Evolutionary conservation across 768 basidiomycete species (phyloP).

Genomic region (Termitomyces sp.): DNA sequence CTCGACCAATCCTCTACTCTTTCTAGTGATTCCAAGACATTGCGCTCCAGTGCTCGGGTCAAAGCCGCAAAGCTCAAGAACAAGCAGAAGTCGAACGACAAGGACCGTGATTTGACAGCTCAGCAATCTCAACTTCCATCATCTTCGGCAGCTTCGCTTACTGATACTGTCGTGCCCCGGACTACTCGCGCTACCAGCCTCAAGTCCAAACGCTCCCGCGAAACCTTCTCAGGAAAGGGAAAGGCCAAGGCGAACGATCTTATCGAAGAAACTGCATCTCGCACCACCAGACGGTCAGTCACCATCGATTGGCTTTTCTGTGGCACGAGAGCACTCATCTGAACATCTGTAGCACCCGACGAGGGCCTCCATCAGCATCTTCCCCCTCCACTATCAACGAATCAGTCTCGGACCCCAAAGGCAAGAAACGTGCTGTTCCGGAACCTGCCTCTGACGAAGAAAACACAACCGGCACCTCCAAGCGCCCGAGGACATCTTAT

Average conservation of each 20-base stretch:
- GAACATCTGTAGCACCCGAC: conserved; percentile 45
- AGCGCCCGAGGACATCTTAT: conserved; percentile 62
- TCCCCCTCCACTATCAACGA: conserved; percentile 67
- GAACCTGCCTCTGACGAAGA: conserved; percentile 69
- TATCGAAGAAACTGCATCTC: conserved; percentile 41
- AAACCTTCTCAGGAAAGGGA: conserved; percentile 46
- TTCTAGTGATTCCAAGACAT: conserved; percentile 46
- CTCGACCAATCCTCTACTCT: conserved; percentile 33
- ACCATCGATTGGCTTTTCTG: conserved; percentile 18
- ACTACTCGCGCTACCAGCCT: conserved; percentile 38
- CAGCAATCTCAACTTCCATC: conserved; percentile 21
- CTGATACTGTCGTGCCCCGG: conserved; percentile 30
- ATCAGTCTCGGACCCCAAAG: conserved; percentile 69
- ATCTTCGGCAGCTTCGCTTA: conserved; percentile 24
- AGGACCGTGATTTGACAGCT: conserved; percentile 43
- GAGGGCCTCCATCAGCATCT: conserved; percentile 38
- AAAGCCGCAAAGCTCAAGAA: conserved; percentile 71
- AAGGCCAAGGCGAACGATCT: conserved; percentile 63
- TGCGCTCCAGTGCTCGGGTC: conserved; percentile 72
- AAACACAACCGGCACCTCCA: conserved; percentile 41
- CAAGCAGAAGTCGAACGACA: conserved; percentile 52
- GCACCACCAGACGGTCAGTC: conserved; percentile 60
- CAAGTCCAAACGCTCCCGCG: conserved; percentile 50
- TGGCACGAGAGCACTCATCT: conserved; percentile 24
- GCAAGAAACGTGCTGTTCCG: conserved; percentile 87